Evolutionary conservation across 2,329 filamentous ascomycete genomes (phyloP), one percentile per base, ranked within the genome.

Genomic region (Trichoderma asperellum): DNA sequence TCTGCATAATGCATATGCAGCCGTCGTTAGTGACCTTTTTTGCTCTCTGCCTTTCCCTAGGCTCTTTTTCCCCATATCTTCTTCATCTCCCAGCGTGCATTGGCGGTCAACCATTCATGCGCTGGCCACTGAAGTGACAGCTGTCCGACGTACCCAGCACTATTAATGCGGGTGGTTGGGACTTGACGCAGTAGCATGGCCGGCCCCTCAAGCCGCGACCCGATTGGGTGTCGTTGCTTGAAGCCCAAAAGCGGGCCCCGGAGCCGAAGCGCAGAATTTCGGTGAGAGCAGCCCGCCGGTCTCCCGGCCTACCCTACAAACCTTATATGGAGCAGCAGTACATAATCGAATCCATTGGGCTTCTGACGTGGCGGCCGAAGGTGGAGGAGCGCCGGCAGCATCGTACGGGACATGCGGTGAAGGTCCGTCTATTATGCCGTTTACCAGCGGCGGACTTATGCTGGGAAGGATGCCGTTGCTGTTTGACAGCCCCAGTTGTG

Each of bases 341-440:
- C 63, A 58, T 66, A 35, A 49, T 58, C 29, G n/a, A 49, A n/a
- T 52, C 63, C 63, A 58, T 66, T 66, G 55, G 63, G 37, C 63
- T 14, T 66, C 63, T 66, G 63, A 66, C 63, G 63, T 66, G 63
- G 63, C 63, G 40, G 63, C 53, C 63, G 63, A 57, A 34, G 62
- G 63, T 66, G 63, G 63, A 66, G 62, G 60, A 63, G 27, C 34
- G 40, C 63, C 63, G 63, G 63, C 63, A 49, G 55, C 63, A 37
- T 66, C 63, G 16, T 49, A 57, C 55, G 63, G 63, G 63, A 66
- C 53, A 66, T 66, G 63, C 63, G 63, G 63, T 66, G 63, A 66
- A 66, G 63, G 52, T 14, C 63, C 63, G 63, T 58, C 55, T 37
- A 66, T 59, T 64, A 24, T 66, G 63, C 63, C 63, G 63, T 66